Percentiles rank a stretch among this genome's conserved stretches.
These are phyloP conservation scores for Annulohypoxylon moriforme DNA, from an alignment of 495 filamentous ascomycete genomes.

Conservation along the genomic window DNA sequence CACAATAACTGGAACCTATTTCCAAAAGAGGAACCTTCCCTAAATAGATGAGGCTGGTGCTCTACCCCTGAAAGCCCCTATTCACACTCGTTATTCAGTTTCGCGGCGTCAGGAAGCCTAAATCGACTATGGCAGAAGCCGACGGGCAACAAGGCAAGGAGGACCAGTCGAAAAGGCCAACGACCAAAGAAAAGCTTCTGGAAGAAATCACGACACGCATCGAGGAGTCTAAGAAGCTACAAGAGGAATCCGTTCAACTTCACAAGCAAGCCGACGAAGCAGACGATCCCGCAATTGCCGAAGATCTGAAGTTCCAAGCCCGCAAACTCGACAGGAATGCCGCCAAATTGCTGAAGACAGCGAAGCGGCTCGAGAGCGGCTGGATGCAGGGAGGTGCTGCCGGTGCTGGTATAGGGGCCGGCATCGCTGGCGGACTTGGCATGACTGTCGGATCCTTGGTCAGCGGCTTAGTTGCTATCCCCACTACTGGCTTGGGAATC, in stretches of 20 bases:
- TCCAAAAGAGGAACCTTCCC: slow-evolving; percentile 38
- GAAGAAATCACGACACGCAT: slow-evolving; percentile 46
- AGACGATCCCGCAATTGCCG: slow-evolving; percentile 40
- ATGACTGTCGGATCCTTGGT: slow-evolving; percentile 50
- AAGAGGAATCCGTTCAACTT: slow-evolving; percentile 43
- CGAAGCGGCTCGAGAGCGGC: slow-evolving; percentile 51
- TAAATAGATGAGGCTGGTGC: slow-evolving; percentile 35
- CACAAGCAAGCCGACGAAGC: slow-evolving; percentile 44
- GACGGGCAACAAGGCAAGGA: slow-evolving; percentile 10
- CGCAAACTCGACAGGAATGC: slow-evolving; percentile 46
- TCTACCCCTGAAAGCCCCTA: slow-evolving; percentile 7
- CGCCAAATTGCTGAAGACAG: slow-evolving; percentile 46
- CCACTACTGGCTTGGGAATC: slow-evolving; percentile 48
- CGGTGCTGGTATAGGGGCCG: slow-evolving; percentile 52
- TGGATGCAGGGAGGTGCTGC: slow-evolving; percentile 52
- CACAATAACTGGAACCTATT: slow-evolving; percentile 22
- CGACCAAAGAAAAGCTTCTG: slow-evolving; percentile 45
- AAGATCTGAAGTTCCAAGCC: slow-evolving; percentile 42
- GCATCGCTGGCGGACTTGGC: slow-evolving; percentile 49
- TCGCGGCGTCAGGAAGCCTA: background rate
- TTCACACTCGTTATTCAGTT: background rate
- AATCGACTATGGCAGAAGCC: slow-evolving; percentile 17
- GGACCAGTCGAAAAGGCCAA: slow-evolving; percentile 30
- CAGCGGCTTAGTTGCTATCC: slow-evolving; percentile 48
- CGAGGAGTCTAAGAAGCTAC: slow-evolving; percentile 45